phyloP scores from a whole-genome alignment of 1,284 basidiomycete genomes.

The Stygiomarasmius scandens region DNA sequence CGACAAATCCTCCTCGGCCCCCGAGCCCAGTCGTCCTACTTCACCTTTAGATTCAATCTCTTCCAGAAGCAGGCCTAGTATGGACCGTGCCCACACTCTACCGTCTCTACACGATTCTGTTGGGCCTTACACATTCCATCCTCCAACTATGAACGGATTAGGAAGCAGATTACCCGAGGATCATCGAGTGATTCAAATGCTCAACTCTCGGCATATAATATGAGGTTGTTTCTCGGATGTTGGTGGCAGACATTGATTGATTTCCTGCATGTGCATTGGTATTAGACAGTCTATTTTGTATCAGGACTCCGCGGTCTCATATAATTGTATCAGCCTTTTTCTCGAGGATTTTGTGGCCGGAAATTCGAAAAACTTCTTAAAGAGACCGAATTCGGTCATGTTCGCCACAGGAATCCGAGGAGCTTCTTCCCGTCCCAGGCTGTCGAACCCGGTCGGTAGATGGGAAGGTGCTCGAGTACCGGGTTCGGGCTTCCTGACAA shows the following conservation, averaged over 20 bases:
- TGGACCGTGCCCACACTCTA: conserved; percentile 27
- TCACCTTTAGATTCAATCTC: neutral
- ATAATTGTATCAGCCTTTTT: no score
- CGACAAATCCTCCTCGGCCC: conserved; percentile 23
- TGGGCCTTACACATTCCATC: conserved; percentile 29
- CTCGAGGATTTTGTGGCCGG: no score
- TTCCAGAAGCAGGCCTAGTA: conserved; percentile 7
- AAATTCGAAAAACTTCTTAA: no score
- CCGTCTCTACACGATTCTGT: conserved; percentile 37
- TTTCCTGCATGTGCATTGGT: neutral
- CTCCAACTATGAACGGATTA: conserved; percentile 26
- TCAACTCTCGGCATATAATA: conserved; percentile 48
- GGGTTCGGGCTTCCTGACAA: no score
- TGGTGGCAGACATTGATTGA: neutral
- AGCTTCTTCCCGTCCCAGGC: no score
- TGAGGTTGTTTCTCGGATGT: neutral
- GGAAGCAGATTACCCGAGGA: conserved; percentile 57
- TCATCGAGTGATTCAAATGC: conserved; percentile 62
- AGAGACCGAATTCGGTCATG: no score
- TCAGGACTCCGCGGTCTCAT: no score
- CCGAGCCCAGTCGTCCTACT: conserved; percentile 6
- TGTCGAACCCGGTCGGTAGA: no score
- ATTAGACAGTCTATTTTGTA: no score
- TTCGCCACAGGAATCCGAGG: no score
- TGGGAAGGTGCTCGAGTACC: no score